Base-by-base conservation (phyloP, 164 flowering plant species). In the Liriodendron chinense region DNA sequence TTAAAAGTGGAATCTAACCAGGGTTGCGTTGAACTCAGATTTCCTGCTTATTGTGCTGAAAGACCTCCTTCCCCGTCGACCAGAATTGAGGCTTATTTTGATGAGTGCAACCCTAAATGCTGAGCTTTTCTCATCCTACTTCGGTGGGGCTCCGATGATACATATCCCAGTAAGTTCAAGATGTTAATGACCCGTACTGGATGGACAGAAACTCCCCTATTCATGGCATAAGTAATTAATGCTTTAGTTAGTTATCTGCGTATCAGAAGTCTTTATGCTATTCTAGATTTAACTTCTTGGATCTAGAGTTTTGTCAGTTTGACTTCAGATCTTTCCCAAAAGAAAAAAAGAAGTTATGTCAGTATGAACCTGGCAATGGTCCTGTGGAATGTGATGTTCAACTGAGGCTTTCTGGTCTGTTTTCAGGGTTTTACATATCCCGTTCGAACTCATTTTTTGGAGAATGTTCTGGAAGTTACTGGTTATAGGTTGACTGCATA, bases 21-120 rank as follows among this genome's bases (percentile, higher is more conserved):
- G 56, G 73, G 74, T 1, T 34, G 59, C 14, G n/a, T 76, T 75
- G 65, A 21, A 82, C 66, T 62, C 93, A 94, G 98, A 95, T 87
- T 95, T 95, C 74, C 92, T 95, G 75, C 91, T 93, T 47, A 88
- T 95, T 79, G 93, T 95, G 77, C 85, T 95, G 69, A 92, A 88
- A 84, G 99, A 95, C 63, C 94, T 95, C 48, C 95, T 95, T 72
- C 97, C 88, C 23, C 97, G 91, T 65, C 91, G 97, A 59, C 96
- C 97, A 10, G 98, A 94, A 26, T 77, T 94, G 85, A 88, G 86
- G 75, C 77, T 94, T 78, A 85, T 94, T 85, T 82, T 94, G 83
- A 94, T 94, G 98, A 94, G 98, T 85, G 98, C 97, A 63, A 94
- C 98, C 49, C 77, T 94, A 53, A 89, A 94, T 86, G 97, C 98